These are phyloP conservation scores for Pseudocercospora pini-densiflorae DNA, from an alignment of 2,329 filamentous ascomycete genomes.

Conservation along the genomic window DNA sequence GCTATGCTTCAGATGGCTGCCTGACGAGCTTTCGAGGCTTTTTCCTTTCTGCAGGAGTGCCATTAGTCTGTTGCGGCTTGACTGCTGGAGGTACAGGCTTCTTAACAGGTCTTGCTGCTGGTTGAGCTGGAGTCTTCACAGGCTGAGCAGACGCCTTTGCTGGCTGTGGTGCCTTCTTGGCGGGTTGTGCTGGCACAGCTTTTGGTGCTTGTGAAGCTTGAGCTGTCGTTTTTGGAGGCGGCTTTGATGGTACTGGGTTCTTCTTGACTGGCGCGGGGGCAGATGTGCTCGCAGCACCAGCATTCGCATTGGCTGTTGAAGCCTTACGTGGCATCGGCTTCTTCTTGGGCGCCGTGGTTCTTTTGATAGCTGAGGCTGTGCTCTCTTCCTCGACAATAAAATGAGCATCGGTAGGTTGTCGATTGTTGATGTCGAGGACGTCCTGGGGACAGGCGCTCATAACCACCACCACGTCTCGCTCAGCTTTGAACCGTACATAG, in stretches of 20 bases:
- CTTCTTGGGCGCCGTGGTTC: slow-evolving; percentile 29
- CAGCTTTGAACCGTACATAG: slow-evolving; percentile 49
- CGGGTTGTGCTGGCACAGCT: slow-evolving; percentile 9
- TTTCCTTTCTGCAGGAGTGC: slow-evolving; percentile 35
- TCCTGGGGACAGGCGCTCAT: slow-evolving; percentile 55
- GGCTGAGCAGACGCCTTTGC: slow-evolving; percentile 17
- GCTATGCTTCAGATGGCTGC: slow-evolving; percentile 15
- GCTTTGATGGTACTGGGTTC: slow-evolving; percentile 10
- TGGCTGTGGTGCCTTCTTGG: slow-evolving; percentile 16
- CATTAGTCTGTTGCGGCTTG: slow-evolving; percentile 21
- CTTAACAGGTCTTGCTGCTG: slow-evolving; percentile 22
- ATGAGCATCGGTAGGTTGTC: slow-evolving; percentile 49
- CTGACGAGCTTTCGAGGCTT: slow-evolving; percentile 36
- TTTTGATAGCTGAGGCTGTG: slow-evolving; percentile 21
- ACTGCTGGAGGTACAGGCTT: slow-evolving; percentile 25
- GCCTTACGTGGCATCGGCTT: slow-evolving; percentile 24
- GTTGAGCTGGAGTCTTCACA: background rate
- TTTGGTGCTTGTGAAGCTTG: slow-evolving; percentile 14
- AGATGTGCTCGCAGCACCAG: slow-evolving; percentile 18
- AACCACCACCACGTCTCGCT: slow-evolving; percentile 52
- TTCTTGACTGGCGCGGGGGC: slow-evolving; percentile 21
- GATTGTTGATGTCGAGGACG: slow-evolving; percentile 47
- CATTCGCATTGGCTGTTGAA: slow-evolving; percentile 13
- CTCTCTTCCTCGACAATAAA: slow-evolving; percentile 45
- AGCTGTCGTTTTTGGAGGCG: slow-evolving; percentile 13